Evolutionary conservation across 2,329 filamentous ascomycete species (phyloP).

Genomic region (Lasiodiplodia sp.): DNA sequence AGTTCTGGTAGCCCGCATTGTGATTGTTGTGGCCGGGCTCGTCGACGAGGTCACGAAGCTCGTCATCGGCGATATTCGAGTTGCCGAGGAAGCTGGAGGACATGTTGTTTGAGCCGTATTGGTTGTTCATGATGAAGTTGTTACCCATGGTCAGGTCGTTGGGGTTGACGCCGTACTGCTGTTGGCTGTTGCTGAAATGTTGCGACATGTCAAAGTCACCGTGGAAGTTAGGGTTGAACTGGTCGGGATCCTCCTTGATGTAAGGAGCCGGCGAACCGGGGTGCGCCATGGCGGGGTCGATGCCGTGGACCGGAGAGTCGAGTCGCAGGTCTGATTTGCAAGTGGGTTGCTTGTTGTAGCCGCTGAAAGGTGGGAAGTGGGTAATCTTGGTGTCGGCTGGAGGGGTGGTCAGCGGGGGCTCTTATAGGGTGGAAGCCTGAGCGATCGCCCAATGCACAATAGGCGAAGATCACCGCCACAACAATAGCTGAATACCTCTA

Average conservation of each 20-base stretch:
- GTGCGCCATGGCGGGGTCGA: conserved; percentile 59
- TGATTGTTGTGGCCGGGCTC: conserved; percentile 40
- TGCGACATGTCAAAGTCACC: conserved; percentile 61
- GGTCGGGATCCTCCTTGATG: conserved; percentile 73
- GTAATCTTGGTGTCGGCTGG: conserved; percentile 52
- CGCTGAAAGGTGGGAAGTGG: conserved; percentile 50
- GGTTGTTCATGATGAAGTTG: conserved; percentile 62
- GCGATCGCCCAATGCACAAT: conserved; percentile 17
- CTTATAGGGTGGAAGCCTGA: conserved; percentile 25
- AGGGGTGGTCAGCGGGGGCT: conserved; percentile 32
- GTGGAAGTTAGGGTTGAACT: conserved; percentile 60
- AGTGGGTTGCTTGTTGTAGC: conserved; percentile 43
- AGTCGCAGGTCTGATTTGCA: conserved; percentile 47
- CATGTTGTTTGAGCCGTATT: conserved; percentile 65
- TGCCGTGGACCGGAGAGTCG: conserved; percentile 49
- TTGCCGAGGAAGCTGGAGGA: conserved; percentile 78
- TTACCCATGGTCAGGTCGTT: conserved; percentile 79
- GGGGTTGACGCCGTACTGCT: conserved; percentile 73
- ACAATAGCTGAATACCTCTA: conserved; percentile 11
- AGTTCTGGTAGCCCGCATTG: conserved; percentile 56
- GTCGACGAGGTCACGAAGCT: conserved; percentile 76
- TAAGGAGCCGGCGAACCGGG: conserved; percentile 64
- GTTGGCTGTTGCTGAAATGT: conserved; percentile 49
- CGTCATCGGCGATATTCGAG: conserved; percentile 84
- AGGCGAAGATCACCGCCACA: conserved; percentile 25